Percentiles rank a stretch among this genome's conserved stretches.
phyloP scores from a whole-genome alignment of 192 early-diverging fungal species.

The Backusella sp. region DNA sequence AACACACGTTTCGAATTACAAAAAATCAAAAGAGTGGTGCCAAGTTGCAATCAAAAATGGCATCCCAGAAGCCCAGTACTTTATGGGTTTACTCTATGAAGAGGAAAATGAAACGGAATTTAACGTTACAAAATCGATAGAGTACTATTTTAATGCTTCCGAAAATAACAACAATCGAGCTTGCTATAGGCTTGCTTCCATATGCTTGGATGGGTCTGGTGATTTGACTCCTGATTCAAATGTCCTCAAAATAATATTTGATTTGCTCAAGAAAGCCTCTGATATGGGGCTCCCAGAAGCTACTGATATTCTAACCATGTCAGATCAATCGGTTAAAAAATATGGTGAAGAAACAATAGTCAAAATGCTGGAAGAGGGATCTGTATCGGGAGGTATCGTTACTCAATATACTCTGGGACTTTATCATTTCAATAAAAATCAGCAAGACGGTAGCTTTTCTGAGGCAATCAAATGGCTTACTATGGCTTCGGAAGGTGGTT shows the following conservation, averaged over 20 bases:
- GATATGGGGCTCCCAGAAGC: neutral
- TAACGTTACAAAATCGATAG: neutral
- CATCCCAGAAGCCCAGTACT: neutral
- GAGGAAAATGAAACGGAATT: neutral
- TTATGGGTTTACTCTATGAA: neutral
- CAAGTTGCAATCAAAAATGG: neutral
- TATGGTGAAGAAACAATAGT: neutral
- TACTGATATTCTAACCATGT: neutral
- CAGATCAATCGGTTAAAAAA: neutral
- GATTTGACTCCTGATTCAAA: neutral
- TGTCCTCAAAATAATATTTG: neutral
- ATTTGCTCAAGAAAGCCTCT: neutral
- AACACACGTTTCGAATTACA: neutral
- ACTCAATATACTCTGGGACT: neutral
- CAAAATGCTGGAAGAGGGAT: neutral
- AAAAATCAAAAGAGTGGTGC: neutral
- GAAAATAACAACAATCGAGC: neutral
- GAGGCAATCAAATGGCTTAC: neutral
- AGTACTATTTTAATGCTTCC: neutral
- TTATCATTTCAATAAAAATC: neutral
- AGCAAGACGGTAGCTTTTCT: neutral
- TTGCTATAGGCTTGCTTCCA: neutral
- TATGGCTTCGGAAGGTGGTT: neutral
- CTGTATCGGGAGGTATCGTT: neutral
- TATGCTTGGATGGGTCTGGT: neutral